phyloP scores from a whole-genome alignment of 2,329 filamentous ascomycete genomes.

The Pezicula neosporulosa region DNA sequence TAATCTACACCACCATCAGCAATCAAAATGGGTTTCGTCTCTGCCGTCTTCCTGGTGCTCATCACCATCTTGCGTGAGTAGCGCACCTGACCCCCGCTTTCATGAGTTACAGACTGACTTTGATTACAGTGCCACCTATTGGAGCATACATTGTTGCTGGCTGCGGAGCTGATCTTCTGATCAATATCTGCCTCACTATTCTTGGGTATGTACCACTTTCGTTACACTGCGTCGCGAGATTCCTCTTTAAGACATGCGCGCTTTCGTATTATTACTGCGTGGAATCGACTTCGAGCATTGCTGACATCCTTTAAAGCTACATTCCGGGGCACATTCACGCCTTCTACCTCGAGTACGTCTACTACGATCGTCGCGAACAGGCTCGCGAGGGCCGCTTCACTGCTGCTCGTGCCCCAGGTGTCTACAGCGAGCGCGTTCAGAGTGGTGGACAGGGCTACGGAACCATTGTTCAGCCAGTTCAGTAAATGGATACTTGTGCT shows the following conservation, averaged over 20 bases:
- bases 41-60: conserved; percentile 39
- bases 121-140: conserved; percentile 31
- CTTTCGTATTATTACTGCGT: no score
- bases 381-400: conserved; percentile 53
- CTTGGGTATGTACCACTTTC: conserved; percentile 30
- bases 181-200: conserved; percentile 36
- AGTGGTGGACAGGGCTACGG: conserved; percentile 65
- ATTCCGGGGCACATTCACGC: conserved; percentile 31
- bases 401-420: conserved; percentile 56
- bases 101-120: conserved; percentile 4
- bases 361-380: conserved; percentile 70
- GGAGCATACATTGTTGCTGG: conserved; percentile 37
- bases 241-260: no score
- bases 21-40: conserved; percentile 28
- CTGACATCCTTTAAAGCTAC: conserved; percentile 40
- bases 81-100: not conserved
- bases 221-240: conserved; percentile 3
- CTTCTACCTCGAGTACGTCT: conserved; percentile 63
- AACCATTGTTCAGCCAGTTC: conserved; percentile 26
- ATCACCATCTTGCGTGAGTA: conserved; percentile 42
- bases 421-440: conserved; percentile 73
- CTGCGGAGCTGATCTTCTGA: conserved; percentile 37
- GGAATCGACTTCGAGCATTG: not conserved
- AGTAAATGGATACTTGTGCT: not conserved
- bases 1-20: no score